Base-by-base conservation (phyloP, 106 monocot genomes). In the Phalaenopsis equestris region DNA sequence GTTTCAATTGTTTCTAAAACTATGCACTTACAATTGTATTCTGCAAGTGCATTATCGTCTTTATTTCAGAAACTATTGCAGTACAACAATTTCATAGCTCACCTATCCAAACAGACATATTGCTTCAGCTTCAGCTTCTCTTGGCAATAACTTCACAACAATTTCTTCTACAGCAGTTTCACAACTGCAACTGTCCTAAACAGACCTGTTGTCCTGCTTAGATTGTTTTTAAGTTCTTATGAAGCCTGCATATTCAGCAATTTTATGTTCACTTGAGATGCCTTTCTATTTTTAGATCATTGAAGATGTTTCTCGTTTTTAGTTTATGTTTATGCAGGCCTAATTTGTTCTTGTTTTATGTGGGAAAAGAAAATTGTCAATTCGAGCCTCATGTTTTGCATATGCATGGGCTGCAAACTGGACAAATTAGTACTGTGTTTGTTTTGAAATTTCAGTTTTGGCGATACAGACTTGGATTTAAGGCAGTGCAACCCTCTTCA, bases 381-480 rank as follows among this genome's bases (percentile, higher is more conserved):
- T 74, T 74, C 5, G 43, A 39, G n/a, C 18, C 74, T 74, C 7
- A 8, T 76, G 76, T 49, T 76, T 76, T 76, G 23, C 21, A 30
- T 76, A 23, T 76, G 4, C 76, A 48, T 21, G 24, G 30, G 36
- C 18, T 17, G 41, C 41, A 74, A 76, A 48, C 49, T 76, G 76
- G 76, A 49, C 48, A 52, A 19, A 76, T 1, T 76, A 52, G 49
- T 75, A 12, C 15, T 49, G 8, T 67, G 6, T 82, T 75, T 68
- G 8, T 52, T 61, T 17, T 56, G 23, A 42, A 79, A 52, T 84
- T 92, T 82, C 87, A 96, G 96, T 65, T 96, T 99, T 87, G 99
- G 99, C 57, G 99, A 99, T 76, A 99, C 90, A 86, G 94, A 94
- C 83, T 83, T 94, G 81, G 95, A 99, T 87, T 84, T 99, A 79